Base-by-base conservation (phyloP, 805 yeast genomes). In the Clavispora santaluciae region DNA sequence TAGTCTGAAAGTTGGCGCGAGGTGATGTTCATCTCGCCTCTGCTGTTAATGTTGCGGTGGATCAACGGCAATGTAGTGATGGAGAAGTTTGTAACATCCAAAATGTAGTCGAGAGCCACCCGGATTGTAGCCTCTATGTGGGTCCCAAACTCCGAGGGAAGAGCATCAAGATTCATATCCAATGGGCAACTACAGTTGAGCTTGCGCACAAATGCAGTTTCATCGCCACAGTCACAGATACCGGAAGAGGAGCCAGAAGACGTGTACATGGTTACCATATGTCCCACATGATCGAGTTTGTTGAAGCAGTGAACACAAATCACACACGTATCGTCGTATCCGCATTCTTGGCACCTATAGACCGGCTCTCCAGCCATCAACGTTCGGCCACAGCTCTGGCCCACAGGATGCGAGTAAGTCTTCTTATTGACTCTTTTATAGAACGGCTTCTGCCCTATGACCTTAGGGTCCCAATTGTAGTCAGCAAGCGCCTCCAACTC, bases 241-340 rank as follows among this genome's bases (percentile, higher is more conserved):
- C 85, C 86, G 11, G 74, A 73, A 33, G 66, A 68, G 10, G 51
- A 51, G 3, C 76, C 80, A 4, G 56, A 49, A 4, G 84, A 70
- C 11, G 66, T 67, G 55, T 70, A 76, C 40, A 73, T 71, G 22
- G 70, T 63, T 7, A 86, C 85, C 44, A 76, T 76, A 55, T 86
- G 95, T 39, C 72, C 80, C 11, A 61, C 55, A 57, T 86, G 95
- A 51, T 83, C 87, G 4, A 73, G 73, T 40, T 75, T 72, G 56
- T 83, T 81, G 63, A 83, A 86, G 57, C 95, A 86, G 49, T 78
- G 64, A 10, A 73, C 76, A 61, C 95, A 86, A 21, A 86, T 57
- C 24, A 86, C 89, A 67, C 95, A 86, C 0, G 90, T 82, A 7
- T 78, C 79, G 60, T 86, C 95, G 45, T 73, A 76, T 0, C 86